A percentile compares a stretch with the other conserved stretches of the same genome.
These are phyloP conservation scores for Phytophthora kernoviae DNA, from an alignment of 352 stramenopile genomes.

Conservation along the genomic window DNA sequence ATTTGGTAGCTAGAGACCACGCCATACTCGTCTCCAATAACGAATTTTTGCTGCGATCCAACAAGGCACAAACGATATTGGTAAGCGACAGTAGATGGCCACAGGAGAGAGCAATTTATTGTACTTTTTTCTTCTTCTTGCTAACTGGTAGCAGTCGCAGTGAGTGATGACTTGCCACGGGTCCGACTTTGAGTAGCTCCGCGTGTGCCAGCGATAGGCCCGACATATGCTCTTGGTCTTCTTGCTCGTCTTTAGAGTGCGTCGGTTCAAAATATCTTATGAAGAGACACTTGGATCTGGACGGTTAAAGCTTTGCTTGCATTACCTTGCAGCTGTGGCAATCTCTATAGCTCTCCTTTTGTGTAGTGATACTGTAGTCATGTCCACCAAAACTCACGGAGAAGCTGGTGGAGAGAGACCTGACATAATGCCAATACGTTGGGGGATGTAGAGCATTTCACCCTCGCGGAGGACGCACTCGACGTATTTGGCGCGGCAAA, in stretches of 20 bases:
- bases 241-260: slow-evolving; percentile 4
- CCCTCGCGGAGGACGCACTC: slow-evolving; percentile 73
- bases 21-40: slow-evolving; percentile 85
- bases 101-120: too few species aligned
- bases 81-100: too few species aligned
- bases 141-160: slow-evolving; percentile 78
- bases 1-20: slow-evolving; percentile 84
- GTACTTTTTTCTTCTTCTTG: slow-evolving; percentile 89
- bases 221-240: slow-evolving; percentile 28
- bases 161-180: slow-evolving; percentile 76
- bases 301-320: not conserved
- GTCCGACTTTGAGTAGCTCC: slow-evolving; percentile 83
- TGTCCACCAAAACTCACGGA: slow-evolving; percentile 86
- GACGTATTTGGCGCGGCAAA: slow-evolving; percentile 54
- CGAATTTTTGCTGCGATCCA: slow-evolving; percentile 79
- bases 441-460: slow-evolving; percentile 91
- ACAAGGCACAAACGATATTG: not conserved
- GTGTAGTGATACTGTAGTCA: too few species aligned
- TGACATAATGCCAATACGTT: slow-evolving; percentile 89
- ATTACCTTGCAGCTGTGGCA: too few species aligned
- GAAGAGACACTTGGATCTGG: slow-evolving; percentile 14
- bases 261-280: slow-evolving; percentile 8
- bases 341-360: too few species aligned
- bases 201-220: slow-evolving; percentile 65
- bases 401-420: slow-evolving; percentile 78